A percentile compares a stretch with the other conserved stretches of the same genome.
Evolutionary conservation across 2,329 filamentous ascomycete species (phyloP).

Genomic region (Epichloe festucae): DNA sequence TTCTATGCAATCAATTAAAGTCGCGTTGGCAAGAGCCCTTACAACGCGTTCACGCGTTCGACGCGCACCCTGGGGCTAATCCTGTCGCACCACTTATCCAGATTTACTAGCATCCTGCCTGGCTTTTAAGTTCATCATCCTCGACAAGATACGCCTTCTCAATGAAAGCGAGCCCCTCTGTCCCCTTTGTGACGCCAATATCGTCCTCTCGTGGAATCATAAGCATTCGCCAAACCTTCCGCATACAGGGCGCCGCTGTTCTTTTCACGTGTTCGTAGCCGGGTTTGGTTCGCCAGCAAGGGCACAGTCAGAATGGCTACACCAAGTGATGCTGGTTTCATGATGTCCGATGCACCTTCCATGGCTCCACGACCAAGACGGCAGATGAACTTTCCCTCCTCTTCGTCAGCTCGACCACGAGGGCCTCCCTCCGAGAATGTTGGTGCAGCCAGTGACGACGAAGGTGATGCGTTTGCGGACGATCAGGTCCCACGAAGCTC

Average conservation of each 20-base stretch:
- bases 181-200: background rate
- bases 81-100: background rate
- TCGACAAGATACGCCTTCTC: background rate
- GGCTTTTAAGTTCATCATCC: background rate
- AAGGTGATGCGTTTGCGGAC: constrained; percentile 49
- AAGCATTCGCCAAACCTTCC: background rate
- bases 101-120: background rate
- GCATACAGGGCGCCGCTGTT: background rate
- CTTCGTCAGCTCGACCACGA: constrained; percentile 39
- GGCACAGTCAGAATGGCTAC: constrained; percentile 28
- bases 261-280: background rate
- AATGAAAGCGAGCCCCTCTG: background rate
- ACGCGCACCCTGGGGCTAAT: background rate
- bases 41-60: constrained; percentile 16
- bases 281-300: background rate
- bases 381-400: constrained; percentile 32
- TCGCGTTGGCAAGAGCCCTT: constrained; percentile 17
- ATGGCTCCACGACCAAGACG: constrained; percentile 29
- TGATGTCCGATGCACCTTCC: constrained; percentile 43
- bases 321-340: constrained; percentile 42
- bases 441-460: constrained; percentile 48
- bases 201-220: background rate
- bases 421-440: constrained; percentile 51
- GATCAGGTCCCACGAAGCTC: constrained; percentile 45
- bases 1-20: constrained; percentile 27